Percentiles rank a stretch among this genome's conserved stretches.
phyloP scores from a whole-genome alignment of 2,329 filamentous ascomycete species.

The Arachnomyces sp. region DNA sequence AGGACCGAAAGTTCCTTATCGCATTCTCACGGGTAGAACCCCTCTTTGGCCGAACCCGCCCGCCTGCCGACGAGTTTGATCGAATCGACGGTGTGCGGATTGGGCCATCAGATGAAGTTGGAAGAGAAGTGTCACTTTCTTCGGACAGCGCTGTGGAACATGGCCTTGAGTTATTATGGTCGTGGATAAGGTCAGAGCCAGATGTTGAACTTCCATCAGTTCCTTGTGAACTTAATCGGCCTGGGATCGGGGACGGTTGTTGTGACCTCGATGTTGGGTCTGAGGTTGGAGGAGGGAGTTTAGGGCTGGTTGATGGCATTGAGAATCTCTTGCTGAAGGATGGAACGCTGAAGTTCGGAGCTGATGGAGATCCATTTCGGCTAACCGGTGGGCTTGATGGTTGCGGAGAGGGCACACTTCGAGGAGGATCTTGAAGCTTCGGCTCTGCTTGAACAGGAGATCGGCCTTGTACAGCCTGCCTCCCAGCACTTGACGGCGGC shows the following conservation, averaged over 20 bases:
- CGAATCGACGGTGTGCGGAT: too few species aligned
- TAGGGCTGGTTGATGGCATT: neutral
- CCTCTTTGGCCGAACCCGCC: too few species aligned
- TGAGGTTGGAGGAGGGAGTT: neutral
- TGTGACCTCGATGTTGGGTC: neutral
- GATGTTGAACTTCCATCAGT: too few species aligned
- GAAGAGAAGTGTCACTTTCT: neutral
- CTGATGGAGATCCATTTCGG: slow-evolving; percentile 26
- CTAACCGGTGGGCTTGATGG: slow-evolving; percentile 18
- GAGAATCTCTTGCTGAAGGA: slow-evolving; percentile 32
- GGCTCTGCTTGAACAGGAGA: slow-evolving; percentile 5
- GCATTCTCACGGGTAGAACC: too few species aligned
- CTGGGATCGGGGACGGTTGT: neutral
- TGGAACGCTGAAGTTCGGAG: slow-evolving; percentile 36
- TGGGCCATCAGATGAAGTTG: too few species aligned
- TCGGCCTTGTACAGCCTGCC: slow-evolving; percentile 4
- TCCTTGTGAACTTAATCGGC: neutral
- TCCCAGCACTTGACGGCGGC: slow-evolving; percentile 1
- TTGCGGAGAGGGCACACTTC: slow-evolving; percentile 14
- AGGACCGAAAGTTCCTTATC: too few species aligned
- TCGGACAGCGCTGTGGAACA: neutral
- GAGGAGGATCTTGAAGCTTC: slow-evolving; percentile 13
- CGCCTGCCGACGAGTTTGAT: too few species aligned
- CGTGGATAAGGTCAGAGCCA: neutral
- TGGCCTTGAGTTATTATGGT: neutral